Evolutionary conservation across 2,329 filamentous ascomycete species (phyloP).

Genomic region (Lithohypha guttulata): DNA sequence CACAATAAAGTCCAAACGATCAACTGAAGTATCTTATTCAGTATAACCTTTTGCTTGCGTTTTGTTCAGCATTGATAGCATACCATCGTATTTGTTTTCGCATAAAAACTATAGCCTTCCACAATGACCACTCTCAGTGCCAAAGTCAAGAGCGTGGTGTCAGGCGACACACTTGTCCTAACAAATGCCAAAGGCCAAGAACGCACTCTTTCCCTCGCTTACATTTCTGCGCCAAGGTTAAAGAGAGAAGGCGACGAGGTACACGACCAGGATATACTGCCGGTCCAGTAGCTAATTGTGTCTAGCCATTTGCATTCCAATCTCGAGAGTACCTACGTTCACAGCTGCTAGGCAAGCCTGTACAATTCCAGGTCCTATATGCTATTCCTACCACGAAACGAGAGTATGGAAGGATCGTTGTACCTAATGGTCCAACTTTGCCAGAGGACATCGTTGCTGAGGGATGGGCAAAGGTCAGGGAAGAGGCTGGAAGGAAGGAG

Average conservation of each 20-base stretch:
- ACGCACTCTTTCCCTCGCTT: conserved; percentile 80
- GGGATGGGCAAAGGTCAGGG: conserved; percentile 85
- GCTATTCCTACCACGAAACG: conserved; percentile 60
- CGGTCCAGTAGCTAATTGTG: conserved; percentile 9
- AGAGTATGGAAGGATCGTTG: conserved; percentile 73
- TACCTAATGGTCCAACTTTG: conserved; percentile 64
- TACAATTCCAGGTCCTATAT: conserved; percentile 79
- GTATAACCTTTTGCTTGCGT: too few relatives aligned
- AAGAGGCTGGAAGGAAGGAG: conserved; percentile 86
- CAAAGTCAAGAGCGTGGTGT: conserved; percentile 86
- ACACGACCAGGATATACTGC: conserved; percentile 19
- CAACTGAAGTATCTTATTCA: too few relatives aligned
- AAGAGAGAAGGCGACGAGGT: conserved; percentile 81
- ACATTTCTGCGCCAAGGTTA: conserved; percentile 78
- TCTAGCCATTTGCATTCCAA: conserved; percentile 71
- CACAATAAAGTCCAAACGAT: too few relatives aligned
- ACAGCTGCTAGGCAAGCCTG: conserved; percentile 70
- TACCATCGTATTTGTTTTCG: too few relatives aligned
- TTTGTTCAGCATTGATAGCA: too few relatives aligned
- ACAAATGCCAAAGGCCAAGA: conserved; percentile 72
- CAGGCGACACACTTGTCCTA: conserved; percentile 83
- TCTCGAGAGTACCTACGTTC: conserved; percentile 87
- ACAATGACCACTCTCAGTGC: conserved; percentile 37
- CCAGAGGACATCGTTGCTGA: conserved; percentile 77
- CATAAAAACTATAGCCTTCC: too few relatives aligned